Percentiles rank a stretch among this genome's conserved stretches.
Conservation (phyloP, 371 early-diverging fungal species). For the Capillidium rhysosporum region DNA sequence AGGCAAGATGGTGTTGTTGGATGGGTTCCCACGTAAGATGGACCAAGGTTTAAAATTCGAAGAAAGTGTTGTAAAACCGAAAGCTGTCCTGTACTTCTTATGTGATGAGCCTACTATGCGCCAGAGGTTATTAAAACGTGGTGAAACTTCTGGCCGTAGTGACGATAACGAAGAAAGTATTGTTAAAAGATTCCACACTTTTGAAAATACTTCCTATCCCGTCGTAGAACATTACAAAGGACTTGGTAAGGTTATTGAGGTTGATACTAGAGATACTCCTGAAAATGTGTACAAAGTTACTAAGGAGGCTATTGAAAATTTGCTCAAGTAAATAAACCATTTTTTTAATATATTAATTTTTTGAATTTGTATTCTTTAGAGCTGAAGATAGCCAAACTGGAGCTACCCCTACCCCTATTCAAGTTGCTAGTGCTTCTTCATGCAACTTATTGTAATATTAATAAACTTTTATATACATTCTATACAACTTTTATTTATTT, state of each 20-base stretch:
- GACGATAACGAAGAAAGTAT: conserved; percentile 94
- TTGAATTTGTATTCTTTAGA: too few relatives aligned
- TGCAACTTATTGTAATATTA: too few relatives aligned
- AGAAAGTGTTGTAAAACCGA: conserved; percentile 42
- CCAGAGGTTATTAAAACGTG: conserved; percentile 67
- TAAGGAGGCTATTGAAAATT: conserved; percentile 11
- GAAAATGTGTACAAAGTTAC: conserved; percentile 30
- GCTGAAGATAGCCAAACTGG: too few relatives aligned
- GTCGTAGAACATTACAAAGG: conserved; percentile 66
- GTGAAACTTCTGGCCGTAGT: conserved; percentile 77
- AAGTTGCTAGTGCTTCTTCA: too few relatives aligned
- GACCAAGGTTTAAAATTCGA: conserved; percentile 90
- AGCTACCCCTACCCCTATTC: too few relatives aligned
- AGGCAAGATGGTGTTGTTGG: conserved; percentile 63
- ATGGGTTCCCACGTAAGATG: conserved; percentile 90
- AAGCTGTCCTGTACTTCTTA: conserved; percentile 72
- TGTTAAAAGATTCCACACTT: conserved; percentile 79
- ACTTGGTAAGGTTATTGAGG: conserved; percentile 51
- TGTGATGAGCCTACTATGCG: conserved; percentile 81
- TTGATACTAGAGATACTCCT: conserved; percentile 29
- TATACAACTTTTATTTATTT: too few relatives aligned
- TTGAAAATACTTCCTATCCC: conserved; percentile 65
- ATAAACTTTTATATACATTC: too few relatives aligned
- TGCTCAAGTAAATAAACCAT: neutral
- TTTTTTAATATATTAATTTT: neutral